Conservation (phyloP, 345 rosid genomes). For the Salix udensis region DNA sequence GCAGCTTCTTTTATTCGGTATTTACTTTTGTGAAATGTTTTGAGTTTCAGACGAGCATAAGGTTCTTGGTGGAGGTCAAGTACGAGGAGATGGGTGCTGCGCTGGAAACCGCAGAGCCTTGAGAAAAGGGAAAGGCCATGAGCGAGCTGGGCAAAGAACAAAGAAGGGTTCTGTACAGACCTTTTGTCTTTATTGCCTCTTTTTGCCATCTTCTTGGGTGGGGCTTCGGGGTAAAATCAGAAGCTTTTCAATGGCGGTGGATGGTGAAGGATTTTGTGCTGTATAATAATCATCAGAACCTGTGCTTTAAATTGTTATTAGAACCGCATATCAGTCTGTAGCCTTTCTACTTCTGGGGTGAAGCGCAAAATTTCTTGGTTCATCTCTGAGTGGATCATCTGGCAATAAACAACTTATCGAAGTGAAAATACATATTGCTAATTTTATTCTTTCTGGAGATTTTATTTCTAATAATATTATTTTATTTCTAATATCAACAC, state of each 20-base stretch:
- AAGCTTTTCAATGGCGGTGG: not conserved
- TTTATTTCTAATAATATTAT: too few species aligned
- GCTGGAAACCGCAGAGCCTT: slow-evolving; percentile 29
- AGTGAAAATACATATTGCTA: not conserved
- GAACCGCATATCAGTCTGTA: not conserved
- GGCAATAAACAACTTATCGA: not conserved
- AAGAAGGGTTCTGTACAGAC: not conserved
- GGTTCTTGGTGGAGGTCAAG: slow-evolving; percentile 69
- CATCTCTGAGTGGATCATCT: not conserved
- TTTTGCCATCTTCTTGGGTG: not conserved
- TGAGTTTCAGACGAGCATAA: slow-evolving; percentile 49
- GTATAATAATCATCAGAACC: not conserved
- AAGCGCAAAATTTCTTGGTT: not conserved
- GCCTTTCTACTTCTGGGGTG: not conserved
- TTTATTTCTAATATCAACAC: not conserved
- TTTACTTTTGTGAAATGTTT: not conserved
- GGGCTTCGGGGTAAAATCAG: not conserved
- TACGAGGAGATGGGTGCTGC: slow-evolving; percentile 51
- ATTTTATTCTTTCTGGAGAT: not conserved
- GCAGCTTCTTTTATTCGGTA: not conserved
- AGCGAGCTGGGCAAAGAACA: not conserved
- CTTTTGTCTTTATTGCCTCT: not conserved
- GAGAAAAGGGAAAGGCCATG: not conserved
- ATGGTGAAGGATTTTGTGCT: slow-evolving; percentile 8
- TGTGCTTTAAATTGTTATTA: not conserved